Conservation (phyloP, 129 eudicot species). For the Cynara cardunculus region DNA sequence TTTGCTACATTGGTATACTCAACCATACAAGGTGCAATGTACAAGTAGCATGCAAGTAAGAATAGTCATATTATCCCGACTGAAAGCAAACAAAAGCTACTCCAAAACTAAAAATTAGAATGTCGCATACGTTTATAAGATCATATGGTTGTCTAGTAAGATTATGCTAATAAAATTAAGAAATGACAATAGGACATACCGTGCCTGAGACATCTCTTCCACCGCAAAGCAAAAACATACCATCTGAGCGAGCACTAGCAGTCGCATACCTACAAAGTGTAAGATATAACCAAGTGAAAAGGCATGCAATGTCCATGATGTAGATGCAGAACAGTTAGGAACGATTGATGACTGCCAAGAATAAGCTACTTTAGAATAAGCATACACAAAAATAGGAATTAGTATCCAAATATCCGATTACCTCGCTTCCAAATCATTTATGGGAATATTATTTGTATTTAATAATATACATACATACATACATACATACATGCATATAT, state of each 20-base stretch:
- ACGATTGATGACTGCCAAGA: not conserved
- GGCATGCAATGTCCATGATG: not conserved
- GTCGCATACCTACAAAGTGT: conserved; percentile 77
- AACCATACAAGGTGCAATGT: not conserved
- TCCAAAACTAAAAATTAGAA: not conserved
- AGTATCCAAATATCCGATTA: too few species aligned
- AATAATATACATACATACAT: too few species aligned
- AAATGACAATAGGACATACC: conserved; percentile 41
- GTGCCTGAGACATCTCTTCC: conserved; percentile 90
- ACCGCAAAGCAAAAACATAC: conserved; percentile 98
- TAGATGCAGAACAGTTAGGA: not conserved
- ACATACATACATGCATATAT: too few species aligned
- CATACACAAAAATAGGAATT: not conserved
- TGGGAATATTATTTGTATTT: not conserved
- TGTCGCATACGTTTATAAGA: not conserved
- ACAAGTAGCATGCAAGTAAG: not conserved
- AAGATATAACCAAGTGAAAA: conserved; percentile 13
- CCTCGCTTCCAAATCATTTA: too few species aligned
- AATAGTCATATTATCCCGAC: not conserved
- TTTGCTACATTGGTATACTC: not conserved
- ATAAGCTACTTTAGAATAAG: not conserved
- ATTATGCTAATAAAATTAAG: not conserved
- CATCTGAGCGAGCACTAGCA: conserved; percentile 96
- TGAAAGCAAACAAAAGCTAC: not conserved
- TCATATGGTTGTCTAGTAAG: not conserved